Evolutionary conservation across 2,329 filamentous ascomycete genomes (phyloP).

Genomic region (Cercospora citrullina): DNA sequence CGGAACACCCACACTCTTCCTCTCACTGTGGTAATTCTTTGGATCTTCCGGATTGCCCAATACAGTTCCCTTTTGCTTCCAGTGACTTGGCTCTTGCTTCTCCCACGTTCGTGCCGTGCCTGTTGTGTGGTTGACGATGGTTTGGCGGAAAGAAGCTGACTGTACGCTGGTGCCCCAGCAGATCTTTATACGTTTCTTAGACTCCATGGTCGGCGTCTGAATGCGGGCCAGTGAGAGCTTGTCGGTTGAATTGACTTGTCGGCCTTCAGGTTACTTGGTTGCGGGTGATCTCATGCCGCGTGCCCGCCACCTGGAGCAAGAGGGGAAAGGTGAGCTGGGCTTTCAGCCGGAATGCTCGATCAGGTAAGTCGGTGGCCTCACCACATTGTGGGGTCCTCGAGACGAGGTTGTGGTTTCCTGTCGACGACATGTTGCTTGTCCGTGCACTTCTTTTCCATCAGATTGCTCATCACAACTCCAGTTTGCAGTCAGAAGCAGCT

Average conservation of each 20-base stretch:
- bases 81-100: constrained; percentile 38
- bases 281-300: constrained; percentile 10
- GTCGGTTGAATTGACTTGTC: neutral
- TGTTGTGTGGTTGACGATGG: constrained; percentile 40
- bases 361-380: neutral
- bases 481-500: neutral
- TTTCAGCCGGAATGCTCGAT: constrained; percentile 10
- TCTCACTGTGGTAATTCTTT: constrained; percentile 31
- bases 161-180: constrained; percentile 44
- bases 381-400: neutral
- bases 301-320: constrained; percentile 1
- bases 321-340: constrained; percentile 5
- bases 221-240: constrained; percentile 12
- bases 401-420: neutral
- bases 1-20: neutral
- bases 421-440: neutral
- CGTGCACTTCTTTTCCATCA: neutral
- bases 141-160: constrained; percentile 42
- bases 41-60: constrained; percentile 38
- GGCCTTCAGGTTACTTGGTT: neutral
- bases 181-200: constrained; percentile 34
- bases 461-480: neutral
- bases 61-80: constrained; percentile 37
- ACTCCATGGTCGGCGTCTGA: constrained; percentile 21
- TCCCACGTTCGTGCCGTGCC: constrained; percentile 41